These are phyloP conservation scores for Puccinia triticina DNA, from an alignment of 1,284 basidiomycete species.

Conservation along the genomic window DNA sequence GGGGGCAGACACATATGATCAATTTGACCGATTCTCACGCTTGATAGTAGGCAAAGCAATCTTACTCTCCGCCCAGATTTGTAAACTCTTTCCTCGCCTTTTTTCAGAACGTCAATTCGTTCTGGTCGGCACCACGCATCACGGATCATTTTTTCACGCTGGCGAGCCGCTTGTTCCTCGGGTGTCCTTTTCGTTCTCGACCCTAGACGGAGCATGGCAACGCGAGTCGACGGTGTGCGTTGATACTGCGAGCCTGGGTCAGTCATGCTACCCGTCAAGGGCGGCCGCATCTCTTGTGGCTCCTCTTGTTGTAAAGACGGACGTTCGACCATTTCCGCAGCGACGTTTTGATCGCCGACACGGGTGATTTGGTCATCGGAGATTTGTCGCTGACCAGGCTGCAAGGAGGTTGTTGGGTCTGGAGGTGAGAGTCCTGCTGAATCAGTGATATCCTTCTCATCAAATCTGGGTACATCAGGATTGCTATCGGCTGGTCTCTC, in stretches of 20 bases:
- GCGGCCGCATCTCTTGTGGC: background rate
- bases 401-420: background rate
- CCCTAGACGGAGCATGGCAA: slow-evolving; percentile 15
- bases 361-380: slow-evolving; percentile 17
- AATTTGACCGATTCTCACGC: background rate
- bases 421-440: slow-evolving; percentile 8
- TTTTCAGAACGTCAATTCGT: slow-evolving; percentile 25
- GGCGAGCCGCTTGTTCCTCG: slow-evolving; percentile 32
- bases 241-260: background rate
- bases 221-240: background rate
- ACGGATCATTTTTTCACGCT: slow-evolving; percentile 37
- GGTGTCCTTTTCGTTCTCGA: slow-evolving; percentile 20
- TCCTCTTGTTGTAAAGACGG: background rate
- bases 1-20: background rate
- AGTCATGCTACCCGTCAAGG: slow-evolving; percentile 3
- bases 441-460: background rate
- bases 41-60: background rate
- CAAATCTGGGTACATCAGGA: background rate
- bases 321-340: background rate
- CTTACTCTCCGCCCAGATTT: slow-evolving; percentile 30
- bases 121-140: slow-evolving; percentile 48
- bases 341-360: background rate
- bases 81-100: slow-evolving; percentile 45
- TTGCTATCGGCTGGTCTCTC: slow-evolving; percentile 19
- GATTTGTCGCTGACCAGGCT: slow-evolving; percentile 6